A percentile compares a stretch with the other conserved stretches of the same genome.
phyloP scores from a whole-genome alignment of 176 grass and related monocot species.

The Cocos nucifera region DNA sequence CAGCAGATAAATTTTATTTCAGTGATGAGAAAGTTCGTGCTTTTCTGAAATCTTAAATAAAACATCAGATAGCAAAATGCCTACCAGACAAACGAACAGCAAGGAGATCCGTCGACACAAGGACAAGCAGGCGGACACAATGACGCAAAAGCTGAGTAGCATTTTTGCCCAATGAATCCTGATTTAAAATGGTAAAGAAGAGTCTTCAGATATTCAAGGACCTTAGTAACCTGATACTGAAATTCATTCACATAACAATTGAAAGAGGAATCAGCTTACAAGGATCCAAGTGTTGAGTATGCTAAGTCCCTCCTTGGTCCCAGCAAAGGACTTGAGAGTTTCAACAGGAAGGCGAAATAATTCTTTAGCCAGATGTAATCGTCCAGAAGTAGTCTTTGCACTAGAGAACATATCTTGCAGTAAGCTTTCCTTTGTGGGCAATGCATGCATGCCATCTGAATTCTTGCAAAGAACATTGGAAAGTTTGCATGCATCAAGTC shows the following conservation, averaged over 20 bases:
- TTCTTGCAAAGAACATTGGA: slow-evolving; percentile 59
- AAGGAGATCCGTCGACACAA: slow-evolving; percentile 81
- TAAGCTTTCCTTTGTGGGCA: slow-evolving; percentile 59
- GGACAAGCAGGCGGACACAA: slow-evolving; percentile 80
- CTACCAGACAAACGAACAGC: slow-evolving; percentile 91
- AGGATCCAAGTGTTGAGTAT: slow-evolving; percentile 92
- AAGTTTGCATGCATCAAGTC: slow-evolving; percentile 70
- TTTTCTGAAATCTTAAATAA: neutral
- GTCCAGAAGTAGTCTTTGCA: slow-evolving; percentile 84
- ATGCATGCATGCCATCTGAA: slow-evolving; percentile 42
- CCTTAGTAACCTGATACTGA: too few species aligned
- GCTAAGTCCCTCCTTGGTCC: slow-evolving; percentile 78
- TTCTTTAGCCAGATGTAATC: slow-evolving; percentile 83
- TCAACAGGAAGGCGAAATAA: slow-evolving; percentile 54
- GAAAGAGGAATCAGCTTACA: slow-evolving; percentile 42
- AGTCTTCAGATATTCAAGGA: too few species aligned
- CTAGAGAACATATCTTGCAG: slow-evolving; percentile 90
- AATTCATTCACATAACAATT: slow-evolving; percentile 15
- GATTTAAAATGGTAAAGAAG: slow-evolving; percentile 17
- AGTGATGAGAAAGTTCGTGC: too few species aligned
- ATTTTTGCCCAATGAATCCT: slow-evolving; percentile 98
- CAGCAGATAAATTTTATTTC: too few species aligned
- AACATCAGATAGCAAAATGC: slow-evolving; percentile 5
- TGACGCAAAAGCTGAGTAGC: slow-evolving; percentile 88
- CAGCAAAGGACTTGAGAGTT: slow-evolving; percentile 85